Percentiles rank a stretch among this genome's conserved stretches.
phyloP scores from a whole-genome alignment of 805 yeast genomes.

The Kazachstania viticola region DNA sequence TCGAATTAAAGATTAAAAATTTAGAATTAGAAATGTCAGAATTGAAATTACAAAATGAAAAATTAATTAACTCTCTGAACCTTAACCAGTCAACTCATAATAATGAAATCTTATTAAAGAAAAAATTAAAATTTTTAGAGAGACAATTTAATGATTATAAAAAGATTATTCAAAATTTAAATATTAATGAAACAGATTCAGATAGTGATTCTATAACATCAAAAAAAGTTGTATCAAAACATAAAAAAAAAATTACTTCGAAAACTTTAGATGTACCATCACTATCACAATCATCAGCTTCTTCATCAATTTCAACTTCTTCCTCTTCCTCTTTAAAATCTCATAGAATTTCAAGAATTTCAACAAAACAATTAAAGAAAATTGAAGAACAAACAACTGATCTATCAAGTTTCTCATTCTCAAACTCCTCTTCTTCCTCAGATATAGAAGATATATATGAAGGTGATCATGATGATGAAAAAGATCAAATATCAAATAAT shows the following conservation, averaged over 20 bases:
- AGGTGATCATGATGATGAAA: constrained; percentile 1
- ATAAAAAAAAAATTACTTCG: not conserved
- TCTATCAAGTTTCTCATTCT: constrained; percentile 4
- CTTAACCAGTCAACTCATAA: constrained; percentile 19
- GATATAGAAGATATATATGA: constrained; percentile 1
- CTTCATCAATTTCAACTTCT: not conserved
- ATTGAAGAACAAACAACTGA: constrained; percentile 13
- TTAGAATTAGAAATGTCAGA: constrained; percentile 25
- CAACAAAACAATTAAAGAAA: constrained; percentile 15
- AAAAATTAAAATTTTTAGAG: constrained; percentile 21
- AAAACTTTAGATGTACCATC: not conserved
- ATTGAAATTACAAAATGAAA: constrained; percentile 25
- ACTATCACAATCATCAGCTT: not conserved
- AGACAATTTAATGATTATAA: constrained; percentile 21
- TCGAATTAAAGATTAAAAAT: constrained; percentile 24
- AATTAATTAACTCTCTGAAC: constrained; percentile 20
- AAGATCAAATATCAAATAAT: constrained; percentile 2
- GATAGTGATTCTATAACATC: too few relatives aligned
- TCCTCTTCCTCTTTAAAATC: not conserved
- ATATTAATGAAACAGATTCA: not conserved
- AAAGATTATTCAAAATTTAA: constrained; percentile 8
- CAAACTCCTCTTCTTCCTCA: constrained; percentile 3
- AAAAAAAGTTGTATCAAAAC: too few relatives aligned
- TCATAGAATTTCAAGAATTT: constrained; percentile 16
- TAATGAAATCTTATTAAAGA: constrained; percentile 11